Conservation (phyloP, 2,329 filamentous ascomycete species). For the Colletotrichum sp. region DNA sequence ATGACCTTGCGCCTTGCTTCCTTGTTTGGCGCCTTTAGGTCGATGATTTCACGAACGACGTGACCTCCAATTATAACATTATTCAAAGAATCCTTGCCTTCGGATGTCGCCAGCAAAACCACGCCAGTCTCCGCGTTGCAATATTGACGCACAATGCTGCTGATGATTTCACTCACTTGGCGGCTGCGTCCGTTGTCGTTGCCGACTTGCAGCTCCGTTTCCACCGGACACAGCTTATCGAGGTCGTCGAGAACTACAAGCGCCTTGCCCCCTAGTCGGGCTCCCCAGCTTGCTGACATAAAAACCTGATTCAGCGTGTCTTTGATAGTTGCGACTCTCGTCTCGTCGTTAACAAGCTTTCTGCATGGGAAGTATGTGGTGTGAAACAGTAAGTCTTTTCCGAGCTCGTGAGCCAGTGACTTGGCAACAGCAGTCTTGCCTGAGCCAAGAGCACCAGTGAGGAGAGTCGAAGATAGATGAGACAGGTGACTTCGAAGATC, state of each 20-base stretch:
- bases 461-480: constrained; percentile 85
- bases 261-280: constrained; percentile 81
- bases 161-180: constrained; percentile 89
- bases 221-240: constrained; percentile 89
- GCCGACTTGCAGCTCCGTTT: constrained; percentile 92
- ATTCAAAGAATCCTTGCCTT: constrained; percentile 91
- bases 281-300: constrained; percentile 89
- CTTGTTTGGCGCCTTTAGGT: constrained; percentile 90
- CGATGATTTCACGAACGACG: constrained; percentile 88
- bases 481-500: constrained; percentile 78
- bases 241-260: constrained; percentile 91
- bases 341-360: constrained; percentile 89
- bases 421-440: constrained; percentile 87
- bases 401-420: constrained; percentile 75
- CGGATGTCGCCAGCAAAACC: constrained; percentile 87
- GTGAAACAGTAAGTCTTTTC: constrained; percentile 77
- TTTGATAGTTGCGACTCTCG: constrained; percentile 86
- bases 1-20: constrained; percentile 84
- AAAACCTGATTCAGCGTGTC: constrained; percentile 86
- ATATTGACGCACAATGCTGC: constrained; percentile 82
- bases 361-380: constrained; percentile 87
- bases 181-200: constrained; percentile 92
- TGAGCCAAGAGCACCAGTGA: constrained; percentile 88
- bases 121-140: constrained; percentile 81
- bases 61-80: constrained; percentile 90